These are phyloP conservation scores for Alternaria hordeiaustralica DNA, from an alignment of 2,329 filamentous ascomycete genomes.

Conservation along the genomic window DNA sequence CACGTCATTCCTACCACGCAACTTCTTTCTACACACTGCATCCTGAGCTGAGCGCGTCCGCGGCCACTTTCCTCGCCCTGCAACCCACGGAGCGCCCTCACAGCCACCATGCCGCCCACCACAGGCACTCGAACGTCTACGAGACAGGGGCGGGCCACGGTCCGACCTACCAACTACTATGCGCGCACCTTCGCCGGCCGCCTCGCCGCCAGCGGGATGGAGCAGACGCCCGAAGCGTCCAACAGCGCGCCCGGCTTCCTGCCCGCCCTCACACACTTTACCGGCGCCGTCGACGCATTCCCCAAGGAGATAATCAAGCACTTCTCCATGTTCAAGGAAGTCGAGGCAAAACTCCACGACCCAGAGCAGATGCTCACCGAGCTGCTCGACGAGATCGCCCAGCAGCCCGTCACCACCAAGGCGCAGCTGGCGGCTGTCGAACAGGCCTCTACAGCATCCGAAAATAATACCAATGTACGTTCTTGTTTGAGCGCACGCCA, in stretches of 20 bases:
- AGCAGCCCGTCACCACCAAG: conserved; percentile 52
- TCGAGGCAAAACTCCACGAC: conserved; percentile 93
- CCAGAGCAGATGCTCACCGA: conserved; percentile 83
- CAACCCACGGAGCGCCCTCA: conserved; percentile 23
- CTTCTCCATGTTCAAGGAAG: conserved; percentile 94
- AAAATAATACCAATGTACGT: conserved; percentile 50
- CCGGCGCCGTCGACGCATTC: conserved; percentile 88
- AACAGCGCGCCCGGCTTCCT: conserved; percentile 61
- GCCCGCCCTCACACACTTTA: conserved; percentile 76
- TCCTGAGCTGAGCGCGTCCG: conserved; percentile 28
- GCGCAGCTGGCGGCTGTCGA: conserved; percentile 33
- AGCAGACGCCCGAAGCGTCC: conserved; percentile 47
- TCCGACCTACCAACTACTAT: conserved; percentile 60
- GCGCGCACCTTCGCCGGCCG: conserved; percentile 55
- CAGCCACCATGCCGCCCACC: conserved; percentile 45
- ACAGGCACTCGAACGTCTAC: conserved; percentile 50
- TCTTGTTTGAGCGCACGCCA: conserved; percentile 38
- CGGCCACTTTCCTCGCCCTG: conserved; percentile 21
- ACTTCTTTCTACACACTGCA: conserved; percentile 20
- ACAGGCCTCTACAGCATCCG: conserved; percentile 42
- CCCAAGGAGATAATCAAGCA: conserved; percentile 95
- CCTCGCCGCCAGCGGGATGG: conserved; percentile 43
- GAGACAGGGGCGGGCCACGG: conserved; percentile 55
- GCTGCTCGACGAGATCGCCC: conserved; percentile 69
- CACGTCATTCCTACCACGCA: conserved; percentile 26